phyloP scores from a whole-genome alignment of 2,329 filamentous ascomycete species.

The Polychaeton citri region DNA sequence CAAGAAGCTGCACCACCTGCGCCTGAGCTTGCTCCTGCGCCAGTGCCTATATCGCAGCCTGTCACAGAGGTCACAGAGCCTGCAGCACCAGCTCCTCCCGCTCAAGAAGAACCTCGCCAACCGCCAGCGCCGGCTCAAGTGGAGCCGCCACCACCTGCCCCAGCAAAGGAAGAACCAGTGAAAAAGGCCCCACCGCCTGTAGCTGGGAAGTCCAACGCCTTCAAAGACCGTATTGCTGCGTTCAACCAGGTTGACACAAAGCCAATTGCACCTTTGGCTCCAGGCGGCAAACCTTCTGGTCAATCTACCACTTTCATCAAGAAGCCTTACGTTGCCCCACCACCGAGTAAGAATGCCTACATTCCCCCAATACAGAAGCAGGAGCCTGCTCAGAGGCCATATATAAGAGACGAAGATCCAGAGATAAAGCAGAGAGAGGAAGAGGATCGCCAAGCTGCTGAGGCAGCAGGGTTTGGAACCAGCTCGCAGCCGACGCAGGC shows the following conservation, averaged over 20 bases:
- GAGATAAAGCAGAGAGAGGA: slow-evolving; percentile 47
- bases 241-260: slow-evolving; percentile 86
- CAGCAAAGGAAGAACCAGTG: slow-evolving; percentile 23
- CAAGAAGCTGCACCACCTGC: slow-evolving; percentile 26
- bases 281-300: slow-evolving; percentile 41
- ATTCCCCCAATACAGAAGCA: slow-evolving; percentile 62
- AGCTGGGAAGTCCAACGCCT: slow-evolving; percentile 63
- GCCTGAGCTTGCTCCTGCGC: slow-evolving; percentile 11
- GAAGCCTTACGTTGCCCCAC: slow-evolving; percentile 92
- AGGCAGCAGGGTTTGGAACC: slow-evolving; percentile 47
- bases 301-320: slow-evolving; percentile 66
- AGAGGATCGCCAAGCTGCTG: slow-evolving; percentile 53
- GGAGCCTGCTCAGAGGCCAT: slow-evolving; percentile 56
- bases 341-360: slow-evolving; percentile 83
- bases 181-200: slow-evolving; percentile 51
- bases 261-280: slow-evolving; percentile 83
- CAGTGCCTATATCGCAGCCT: slow-evolving; percentile 20
- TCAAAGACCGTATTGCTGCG: slow-evolving; percentile 89
- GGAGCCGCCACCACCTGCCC: slow-evolving; percentile 22
- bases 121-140: slow-evolving; percentile 14
- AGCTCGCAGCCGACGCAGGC: slow-evolving; percentile 13
- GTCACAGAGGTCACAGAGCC: slow-evolving; percentile 13
- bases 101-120: slow-evolving; percentile 5
- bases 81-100: slow-evolving; percentile 15
- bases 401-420: slow-evolving; percentile 78